Conservation (phyloP, 495 filamentous ascomycete species). For the Niebla homalea region DNA sequence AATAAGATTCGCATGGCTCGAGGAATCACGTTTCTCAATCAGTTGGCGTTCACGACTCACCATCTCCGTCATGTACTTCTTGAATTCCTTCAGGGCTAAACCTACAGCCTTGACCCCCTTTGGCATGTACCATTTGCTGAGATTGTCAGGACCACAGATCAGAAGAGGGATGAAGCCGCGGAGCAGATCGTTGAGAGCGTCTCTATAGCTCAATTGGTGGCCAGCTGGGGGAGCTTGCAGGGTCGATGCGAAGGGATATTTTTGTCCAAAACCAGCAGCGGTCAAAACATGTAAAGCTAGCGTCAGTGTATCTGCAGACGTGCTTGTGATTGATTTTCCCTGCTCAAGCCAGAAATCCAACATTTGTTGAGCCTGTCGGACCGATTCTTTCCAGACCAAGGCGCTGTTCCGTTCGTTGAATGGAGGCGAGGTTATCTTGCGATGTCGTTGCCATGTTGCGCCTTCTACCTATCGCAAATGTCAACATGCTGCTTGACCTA, state of each 20-base stretch:
- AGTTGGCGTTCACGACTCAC: constrained; percentile 3
- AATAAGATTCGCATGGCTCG: constrained; percentile 6
- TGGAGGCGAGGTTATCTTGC: constrained; percentile 24
- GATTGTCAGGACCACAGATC: not conserved
- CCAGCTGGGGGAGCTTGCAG: not conserved
- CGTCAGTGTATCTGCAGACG: constrained; percentile 22
- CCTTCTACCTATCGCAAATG: constrained; percentile 17
- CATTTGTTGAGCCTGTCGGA: constrained; percentile 28
- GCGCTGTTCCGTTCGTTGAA: constrained; percentile 33
- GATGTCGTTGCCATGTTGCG: constrained; percentile 28
- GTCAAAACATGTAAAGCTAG: constrained; percentile 32
- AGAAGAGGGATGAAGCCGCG: not conserved
- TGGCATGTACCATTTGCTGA: constrained; percentile 15
- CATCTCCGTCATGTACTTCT: constrained; percentile 14
- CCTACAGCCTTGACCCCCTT: constrained; percentile 19
- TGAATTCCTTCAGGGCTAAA: constrained; percentile 16
- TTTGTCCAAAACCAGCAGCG: constrained; percentile 24
- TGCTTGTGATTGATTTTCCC: constrained; percentile 8
- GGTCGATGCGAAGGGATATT: constrained; percentile 20
- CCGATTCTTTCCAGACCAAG: constrained; percentile 29
- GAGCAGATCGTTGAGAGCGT: constrained; percentile 18
- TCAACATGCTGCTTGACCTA: not conserved
- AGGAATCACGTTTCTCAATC: not conserved
- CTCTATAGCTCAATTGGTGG: constrained; percentile 13
- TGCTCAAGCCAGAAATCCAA: constrained; percentile 23